phyloP scores from a whole-genome alignment of 2,329 filamentous ascomycete genomes.

The Colletotrichum orchidophilum region DNA sequence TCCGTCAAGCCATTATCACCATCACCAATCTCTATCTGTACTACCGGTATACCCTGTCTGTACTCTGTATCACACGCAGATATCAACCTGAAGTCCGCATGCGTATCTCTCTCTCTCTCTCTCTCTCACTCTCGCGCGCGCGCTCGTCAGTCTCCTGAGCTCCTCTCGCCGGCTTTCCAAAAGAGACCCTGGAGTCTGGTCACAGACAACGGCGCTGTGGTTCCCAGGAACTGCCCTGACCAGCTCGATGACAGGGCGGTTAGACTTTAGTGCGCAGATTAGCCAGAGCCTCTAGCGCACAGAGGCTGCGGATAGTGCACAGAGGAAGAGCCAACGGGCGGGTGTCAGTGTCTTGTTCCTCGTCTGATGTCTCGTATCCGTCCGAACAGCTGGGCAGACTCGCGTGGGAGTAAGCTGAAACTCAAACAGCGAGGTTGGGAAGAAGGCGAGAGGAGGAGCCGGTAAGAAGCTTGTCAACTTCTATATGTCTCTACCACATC shows the following conservation, averaged over 20 bases:
- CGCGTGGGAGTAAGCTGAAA: constrained; percentile 20
- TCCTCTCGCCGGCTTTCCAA: background rate
- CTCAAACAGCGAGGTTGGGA: constrained; percentile 13
- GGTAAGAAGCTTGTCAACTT: background rate
- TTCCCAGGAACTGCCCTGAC: background rate
- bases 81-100: background rate
- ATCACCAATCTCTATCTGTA: background rate
- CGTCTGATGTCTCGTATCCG: constrained; percentile 31
- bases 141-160: too few relatives aligned
- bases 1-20: background rate
- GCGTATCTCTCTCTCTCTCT: background rate
- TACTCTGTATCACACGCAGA: background rate
- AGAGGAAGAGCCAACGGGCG: constrained; percentile 9
- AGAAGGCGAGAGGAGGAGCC: background rate
- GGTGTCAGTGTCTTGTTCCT: background rate
- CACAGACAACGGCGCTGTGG: background rate
- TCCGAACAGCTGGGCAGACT: constrained; percentile 21
- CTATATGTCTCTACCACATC: background rate
- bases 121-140: too few relatives aligned
- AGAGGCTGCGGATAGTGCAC: constrained; percentile 12
- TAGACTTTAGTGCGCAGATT: background rate
- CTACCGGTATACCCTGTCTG: background rate
- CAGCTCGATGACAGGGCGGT: background rate
- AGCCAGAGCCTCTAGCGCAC: background rate
- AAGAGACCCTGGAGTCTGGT: too few relatives aligned